Evolutionary conservation across 441 rosid species (phyloP), one percentile per base, ranked within the genome.

Genomic region (Gossypium trilobum): DNA sequence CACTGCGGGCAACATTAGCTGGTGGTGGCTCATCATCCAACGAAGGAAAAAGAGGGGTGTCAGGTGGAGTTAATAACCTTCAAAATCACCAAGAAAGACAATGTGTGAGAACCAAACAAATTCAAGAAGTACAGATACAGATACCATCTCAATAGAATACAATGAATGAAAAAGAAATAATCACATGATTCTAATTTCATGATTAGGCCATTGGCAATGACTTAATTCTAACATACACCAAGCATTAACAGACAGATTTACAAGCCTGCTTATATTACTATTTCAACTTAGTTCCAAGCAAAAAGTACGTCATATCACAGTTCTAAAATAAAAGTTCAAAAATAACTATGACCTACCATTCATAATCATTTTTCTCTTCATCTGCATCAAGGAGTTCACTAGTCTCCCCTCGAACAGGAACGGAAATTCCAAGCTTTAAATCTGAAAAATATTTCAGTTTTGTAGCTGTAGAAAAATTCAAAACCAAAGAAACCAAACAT

Each of bases 1-100:
- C 98, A 86, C 95, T 91, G 44, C 82, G 75, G 36, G 76, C 77
- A 83, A 76, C 84, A 84, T 74, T 87, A 72, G 82, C 83, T 61
- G 85, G 75, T 14, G 80, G 85, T 8, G 91, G 91, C 70, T 89
- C 93, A 70, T 95, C 95, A 61, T 95, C 98, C 92, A 95, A 74
- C 2, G 95, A 92, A 69, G 89, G 93, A 81, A 95, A 95, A 68
- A 95, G 96, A 1, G 99, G 99, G 61, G 99, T 92, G 67, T 95
- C 98, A 0, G 99, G 99, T 69, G 99, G 98, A 79, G 98, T 95
- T 83, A 95, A 81, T 76, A 95, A 86, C 99, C 99, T 95, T 82
- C 74, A 79, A 83, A 78, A 75, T 77, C 76, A 79, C 71, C 39
- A 85, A 56, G 44, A 69, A 46, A 61, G 44, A 76, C 72, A 78